Conservation (phyloP, 345 rosid species). For the Linum trigynum region DNA sequence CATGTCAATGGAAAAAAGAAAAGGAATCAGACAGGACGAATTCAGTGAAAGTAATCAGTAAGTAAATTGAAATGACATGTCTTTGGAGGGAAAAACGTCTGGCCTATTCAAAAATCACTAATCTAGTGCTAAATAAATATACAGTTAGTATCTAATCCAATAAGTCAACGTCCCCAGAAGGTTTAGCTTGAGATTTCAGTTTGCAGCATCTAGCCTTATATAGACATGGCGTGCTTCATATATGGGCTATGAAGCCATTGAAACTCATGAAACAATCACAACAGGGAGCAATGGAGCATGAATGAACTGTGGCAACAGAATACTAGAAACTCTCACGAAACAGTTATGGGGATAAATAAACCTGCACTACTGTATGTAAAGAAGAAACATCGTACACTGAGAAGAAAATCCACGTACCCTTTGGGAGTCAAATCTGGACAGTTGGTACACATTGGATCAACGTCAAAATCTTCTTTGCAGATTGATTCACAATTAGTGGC, state of each 20-base stretch:
- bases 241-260: too few relatives aligned
- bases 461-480: slow-evolving; percentile 43
- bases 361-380: not conserved
- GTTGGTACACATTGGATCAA: slow-evolving; percentile 78
- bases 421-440: slow-evolving; percentile 70
- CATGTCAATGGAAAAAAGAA: not conserved
- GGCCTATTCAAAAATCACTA: not conserved
- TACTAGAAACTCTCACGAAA: not conserved
- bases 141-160: not conserved
- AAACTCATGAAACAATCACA: too few relatives aligned
- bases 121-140: not conserved
- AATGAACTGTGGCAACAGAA: not conserved
- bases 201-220: too few relatives aligned
- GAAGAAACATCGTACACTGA: not conserved
- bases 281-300: too few relatives aligned
- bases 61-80: not conserved
- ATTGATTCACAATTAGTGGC: slow-evolving; percentile 23
- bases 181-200: too few relatives aligned
- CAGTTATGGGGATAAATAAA: not conserved
- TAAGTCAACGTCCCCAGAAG: too few relatives aligned
- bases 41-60: not conserved
- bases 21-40: not conserved
- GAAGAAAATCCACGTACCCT: slow-evolving; percentile 35
- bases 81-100: not conserved
- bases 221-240: too few relatives aligned